These are phyloP conservation scores for Calonectria pauciramosa DNA, from an alignment of 2,329 filamentous ascomycete genomes.

Conservation along the genomic window DNA sequence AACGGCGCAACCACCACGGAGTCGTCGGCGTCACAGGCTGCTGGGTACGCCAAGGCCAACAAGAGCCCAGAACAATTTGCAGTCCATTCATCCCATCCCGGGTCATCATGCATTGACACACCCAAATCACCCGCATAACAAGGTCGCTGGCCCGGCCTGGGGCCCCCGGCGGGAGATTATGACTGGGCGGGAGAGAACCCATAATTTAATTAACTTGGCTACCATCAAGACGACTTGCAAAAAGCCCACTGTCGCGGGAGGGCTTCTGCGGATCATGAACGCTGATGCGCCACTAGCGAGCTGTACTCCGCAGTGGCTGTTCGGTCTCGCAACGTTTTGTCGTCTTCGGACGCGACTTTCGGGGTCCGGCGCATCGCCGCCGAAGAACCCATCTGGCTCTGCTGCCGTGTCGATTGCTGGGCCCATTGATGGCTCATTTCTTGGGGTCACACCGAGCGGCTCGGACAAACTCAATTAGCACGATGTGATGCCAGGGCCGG, in stretches of 20 bases:
- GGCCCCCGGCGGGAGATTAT: slow-evolving; percentile 1
- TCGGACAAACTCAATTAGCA: background rate
- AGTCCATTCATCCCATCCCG: slow-evolving; percentile 42
- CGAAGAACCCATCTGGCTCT: background rate
- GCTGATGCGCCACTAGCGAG: slow-evolving; percentile 3
- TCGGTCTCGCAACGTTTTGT: background rate
- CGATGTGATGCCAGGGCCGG: background rate
- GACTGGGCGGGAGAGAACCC: slow-evolving; percentile 9
- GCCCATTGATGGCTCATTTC: background rate
- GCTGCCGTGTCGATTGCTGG: background rate
- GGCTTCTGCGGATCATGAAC: slow-evolving; percentile 9
- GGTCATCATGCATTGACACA: slow-evolving; percentile 56
- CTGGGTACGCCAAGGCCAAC: background rate
- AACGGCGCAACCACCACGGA: slow-evolving; percentile 1
- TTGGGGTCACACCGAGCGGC: background rate
- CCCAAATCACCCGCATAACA: slow-evolving; percentile 33
- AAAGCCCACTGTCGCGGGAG: background rate
- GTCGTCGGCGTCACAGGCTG: slow-evolving; percentile 23
- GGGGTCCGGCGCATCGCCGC: background rate
- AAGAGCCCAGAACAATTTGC: slow-evolving; percentile 11
- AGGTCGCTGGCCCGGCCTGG: slow-evolving; percentile 2
- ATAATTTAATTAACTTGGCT: slow-evolving; percentile 8
- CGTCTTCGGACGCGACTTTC: background rate
- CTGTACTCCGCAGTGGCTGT: slow-evolving; percentile 9
- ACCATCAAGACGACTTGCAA: slow-evolving; percentile 11